Conservation (phyloP, 2,329 filamentous ascomycete species). For the Rutstroemia sp. region DNA sequence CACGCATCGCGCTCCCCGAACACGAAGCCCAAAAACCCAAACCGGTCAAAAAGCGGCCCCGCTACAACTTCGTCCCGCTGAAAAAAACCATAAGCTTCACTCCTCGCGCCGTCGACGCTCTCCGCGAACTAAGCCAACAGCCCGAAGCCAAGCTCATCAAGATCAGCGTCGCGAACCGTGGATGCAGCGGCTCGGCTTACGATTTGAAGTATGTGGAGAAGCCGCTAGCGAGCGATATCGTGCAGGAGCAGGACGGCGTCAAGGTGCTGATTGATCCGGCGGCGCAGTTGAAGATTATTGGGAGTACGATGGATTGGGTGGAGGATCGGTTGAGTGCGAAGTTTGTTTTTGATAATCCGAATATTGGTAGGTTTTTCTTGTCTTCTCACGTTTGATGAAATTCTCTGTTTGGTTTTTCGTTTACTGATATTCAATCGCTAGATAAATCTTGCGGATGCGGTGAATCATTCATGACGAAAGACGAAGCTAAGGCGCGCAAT, state of each 20-base stretch:
- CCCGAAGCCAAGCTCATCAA: slow-evolving; percentile 90
- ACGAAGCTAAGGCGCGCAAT: slow-evolving; percentile 7
- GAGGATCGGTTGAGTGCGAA: slow-evolving; percentile 89
- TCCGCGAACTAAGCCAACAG: slow-evolving; percentile 69
- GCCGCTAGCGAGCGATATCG: slow-evolving; percentile 79
- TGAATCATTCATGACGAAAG: slow-evolving; percentile 80
- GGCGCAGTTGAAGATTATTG: slow-evolving; percentile 95
- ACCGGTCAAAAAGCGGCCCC: slow-evolving; percentile 48
- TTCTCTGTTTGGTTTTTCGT: not conserved
- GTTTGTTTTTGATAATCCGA: slow-evolving; percentile 94
- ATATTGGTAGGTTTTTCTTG: slow-evolving; percentile 72
- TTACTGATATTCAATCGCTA: slow-evolving; percentile 33
- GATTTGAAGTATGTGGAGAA: slow-evolving; percentile 94
- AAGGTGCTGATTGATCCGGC: slow-evolving; percentile 96
- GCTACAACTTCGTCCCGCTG: slow-evolving; percentile 60
- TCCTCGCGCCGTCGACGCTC: slow-evolving; percentile 68
- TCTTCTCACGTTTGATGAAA: too few relatives aligned
- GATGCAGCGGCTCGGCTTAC: slow-evolving; percentile 90
- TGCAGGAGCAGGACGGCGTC: slow-evolving; percentile 91
- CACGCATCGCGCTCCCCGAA: slow-evolving; percentile 47
- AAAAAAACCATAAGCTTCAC: slow-evolving; percentile 91
- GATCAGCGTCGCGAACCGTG: slow-evolving; percentile 87
- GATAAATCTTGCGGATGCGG: slow-evolving; percentile 95
- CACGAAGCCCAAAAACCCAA: slow-evolving; percentile 61
- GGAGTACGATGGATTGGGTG: slow-evolving; percentile 98